Percentiles rank a stretch among this genome's conserved stretches.
Conservation (phyloP, 768 basidiomycete genomes). For the Hysterangium stoloniferum region DNA sequence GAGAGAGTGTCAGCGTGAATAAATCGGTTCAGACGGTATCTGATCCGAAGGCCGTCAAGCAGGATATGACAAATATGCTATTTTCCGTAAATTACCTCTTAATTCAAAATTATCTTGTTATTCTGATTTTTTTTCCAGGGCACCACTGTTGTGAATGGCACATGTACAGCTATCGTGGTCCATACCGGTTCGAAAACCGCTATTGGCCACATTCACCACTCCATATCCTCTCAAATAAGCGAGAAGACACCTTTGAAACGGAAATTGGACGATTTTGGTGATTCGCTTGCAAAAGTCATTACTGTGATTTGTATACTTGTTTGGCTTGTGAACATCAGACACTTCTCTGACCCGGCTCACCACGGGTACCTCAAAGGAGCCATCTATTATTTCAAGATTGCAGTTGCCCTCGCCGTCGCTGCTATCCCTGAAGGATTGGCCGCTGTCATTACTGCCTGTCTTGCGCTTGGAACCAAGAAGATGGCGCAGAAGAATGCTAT, state of each 20-base stretch:
- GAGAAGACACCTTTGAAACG: slow-evolving; percentile 97
- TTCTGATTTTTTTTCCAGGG: slow-evolving; percentile 43
- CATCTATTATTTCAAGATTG: slow-evolving; percentile 99
- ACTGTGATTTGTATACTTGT: slow-evolving; percentile 94
- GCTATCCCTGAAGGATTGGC: slow-evolving; percentile 99
- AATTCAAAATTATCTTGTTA: not conserved
- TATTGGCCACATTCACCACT: slow-evolving; percentile 95
- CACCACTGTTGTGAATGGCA: slow-evolving; percentile 94
- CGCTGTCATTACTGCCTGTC: slow-evolving; percentile 94
- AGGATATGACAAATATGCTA: slow-evolving; percentile 96
- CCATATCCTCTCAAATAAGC: slow-evolving; percentile 84
- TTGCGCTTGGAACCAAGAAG: slow-evolving; percentile 95
- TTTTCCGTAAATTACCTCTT: slow-evolving; percentile 59
- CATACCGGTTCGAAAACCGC: slow-evolving; percentile 84
- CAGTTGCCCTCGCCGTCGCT: slow-evolving; percentile 96
- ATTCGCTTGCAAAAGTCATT: slow-evolving; percentile 96
- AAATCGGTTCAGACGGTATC: slow-evolving; percentile 64
- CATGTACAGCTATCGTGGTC: slow-evolving; percentile 77
- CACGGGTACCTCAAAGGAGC: slow-evolving; percentile 88
- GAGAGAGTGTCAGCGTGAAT: slow-evolving; percentile 84
- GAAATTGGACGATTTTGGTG: slow-evolving; percentile 97
- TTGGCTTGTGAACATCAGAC: slow-evolving; percentile 94
- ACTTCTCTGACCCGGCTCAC: slow-evolving; percentile 94
- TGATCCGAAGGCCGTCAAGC: slow-evolving; percentile 83
- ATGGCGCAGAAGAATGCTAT: slow-evolving; percentile 99